Percentiles rank a stretch among this genome's conserved stretches.
Evolutionary conservation across 495 filamentous ascomycete genomes (phyloP).

Genomic region (Daldinia grandis): DNA sequence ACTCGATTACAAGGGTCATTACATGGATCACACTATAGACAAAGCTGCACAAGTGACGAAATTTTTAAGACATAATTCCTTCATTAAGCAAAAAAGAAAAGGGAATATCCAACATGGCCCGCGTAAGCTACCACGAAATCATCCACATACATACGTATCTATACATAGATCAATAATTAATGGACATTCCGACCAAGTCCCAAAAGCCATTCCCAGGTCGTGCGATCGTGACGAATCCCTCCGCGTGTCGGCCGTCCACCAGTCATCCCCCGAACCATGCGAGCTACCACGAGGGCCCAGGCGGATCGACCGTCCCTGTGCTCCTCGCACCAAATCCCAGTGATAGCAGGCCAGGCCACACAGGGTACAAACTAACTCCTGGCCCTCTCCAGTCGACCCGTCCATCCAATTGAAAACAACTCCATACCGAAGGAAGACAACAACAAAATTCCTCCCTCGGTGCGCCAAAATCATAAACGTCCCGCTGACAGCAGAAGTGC

Average conservation of each 20-base stretch:
- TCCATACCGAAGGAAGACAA: constrained; percentile 25
- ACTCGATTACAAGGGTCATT: not conserved
- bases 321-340: constrained; percentile 11
- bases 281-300: constrained; percentile 21
- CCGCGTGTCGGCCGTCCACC: constrained; percentile 35
- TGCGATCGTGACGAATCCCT: constrained; percentile 37
- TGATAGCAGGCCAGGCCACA: constrained; percentile 8
- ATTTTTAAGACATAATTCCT: constrained; percentile 10
- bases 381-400: constrained; percentile 11
- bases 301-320: constrained; percentile 37
- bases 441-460: not conserved
- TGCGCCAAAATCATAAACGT: constrained; percentile 32
- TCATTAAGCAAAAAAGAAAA: constrained; percentile 16
- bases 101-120: constrained; percentile 20
- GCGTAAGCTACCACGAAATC: not conserved
- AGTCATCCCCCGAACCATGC: constrained; percentile 27
- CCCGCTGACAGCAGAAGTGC: constrained; percentile 47
- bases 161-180: constrained; percentile 32
- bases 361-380: constrained; percentile 34
- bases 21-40: not conserved
- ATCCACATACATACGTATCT: constrained; percentile 4
- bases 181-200: constrained; percentile 13
- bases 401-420: constrained; percentile 37
- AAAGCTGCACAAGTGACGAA: constrained; percentile 7
- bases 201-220: constrained; percentile 11